Percentiles rank a stretch among this genome's conserved stretches.
Conservation (phyloP, 148 eudicot species). For the Fallopia convolvulus region DNA sequence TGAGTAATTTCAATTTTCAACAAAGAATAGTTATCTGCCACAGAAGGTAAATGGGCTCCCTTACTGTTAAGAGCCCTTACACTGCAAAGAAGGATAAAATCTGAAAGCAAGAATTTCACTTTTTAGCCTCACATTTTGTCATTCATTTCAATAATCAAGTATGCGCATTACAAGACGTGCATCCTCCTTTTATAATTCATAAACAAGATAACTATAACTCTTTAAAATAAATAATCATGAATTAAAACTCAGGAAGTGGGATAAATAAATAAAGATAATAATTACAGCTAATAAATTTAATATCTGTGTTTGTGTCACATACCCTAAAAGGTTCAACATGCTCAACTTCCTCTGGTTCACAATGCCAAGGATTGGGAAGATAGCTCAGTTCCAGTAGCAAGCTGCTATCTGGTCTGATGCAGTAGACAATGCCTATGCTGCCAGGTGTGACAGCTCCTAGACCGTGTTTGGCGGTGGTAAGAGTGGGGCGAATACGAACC, state of each 20-base stretch:
- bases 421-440: conserved; percentile 92
- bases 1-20: conserved; percentile 7
- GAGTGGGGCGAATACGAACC: conserved; percentile 94
- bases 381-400: conserved; percentile 76
- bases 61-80: not conserved
- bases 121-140: too few species aligned
- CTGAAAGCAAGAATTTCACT: too few species aligned
- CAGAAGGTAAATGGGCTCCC: not conserved
- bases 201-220: not conserved
- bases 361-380: conserved; percentile 96
- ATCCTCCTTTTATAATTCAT: too few species aligned
- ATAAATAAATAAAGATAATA: too few species aligned
- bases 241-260: too few species aligned
- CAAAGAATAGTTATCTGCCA: not conserved
- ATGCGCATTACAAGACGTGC: too few species aligned
- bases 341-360: conserved; percentile 99
- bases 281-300: too few species aligned
- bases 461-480: conserved; percentile 93
- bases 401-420: conserved; percentile 89
- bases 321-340: conserved; percentile 87
- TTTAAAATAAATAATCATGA: not conserved
- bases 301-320: not conserved
- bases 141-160: too few species aligned
- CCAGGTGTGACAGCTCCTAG: conserved; percentile 95
- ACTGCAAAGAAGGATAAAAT: too few species aligned